Conservation (phyloP, 768 basidiomycete species). For the Suillus discolor region DNA sequence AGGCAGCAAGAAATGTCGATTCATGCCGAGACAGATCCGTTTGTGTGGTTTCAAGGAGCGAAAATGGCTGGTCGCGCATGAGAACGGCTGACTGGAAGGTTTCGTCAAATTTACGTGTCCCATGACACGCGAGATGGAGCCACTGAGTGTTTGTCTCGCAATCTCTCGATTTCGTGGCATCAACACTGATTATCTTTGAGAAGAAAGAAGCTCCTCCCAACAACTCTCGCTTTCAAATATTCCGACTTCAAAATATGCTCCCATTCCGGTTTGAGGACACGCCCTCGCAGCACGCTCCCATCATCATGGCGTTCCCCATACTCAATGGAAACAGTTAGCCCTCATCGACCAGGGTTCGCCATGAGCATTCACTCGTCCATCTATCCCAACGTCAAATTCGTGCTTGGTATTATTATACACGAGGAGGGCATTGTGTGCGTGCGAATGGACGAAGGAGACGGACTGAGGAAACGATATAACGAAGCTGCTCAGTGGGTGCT, state of each 20-base stretch:
- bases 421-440: conserved; percentile 89
- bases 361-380: conserved; percentile 77
- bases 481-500: conserved; percentile 92
- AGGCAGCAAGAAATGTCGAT: too few species aligned
- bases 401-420: conserved; percentile 81
- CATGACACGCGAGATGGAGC: conserved; percentile 26
- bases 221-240: conserved; percentile 61
- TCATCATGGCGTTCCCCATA: conserved; percentile 86
- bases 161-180: background rate
- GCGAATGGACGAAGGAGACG: conserved; percentile 86
- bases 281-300: conserved; percentile 75
- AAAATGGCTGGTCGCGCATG: too few species aligned
- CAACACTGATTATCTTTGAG: background rate
- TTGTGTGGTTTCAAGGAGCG: too few species aligned
- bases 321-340: conserved; percentile 56
- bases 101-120: background rate
- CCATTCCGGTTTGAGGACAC: conserved; percentile 91
- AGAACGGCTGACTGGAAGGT: too few species aligned
- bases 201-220: conserved; percentile 20
- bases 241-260: conserved; percentile 94
- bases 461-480: conserved; percentile 83
- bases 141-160: conserved; percentile 9
- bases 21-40: too few species aligned
- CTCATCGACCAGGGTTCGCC: conserved; percentile 62
- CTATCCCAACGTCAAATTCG: conserved; percentile 83